Evolutionary conservation across 306 rosid genomes (phyloP).

Genomic region (Prunus dulcis): DNA sequence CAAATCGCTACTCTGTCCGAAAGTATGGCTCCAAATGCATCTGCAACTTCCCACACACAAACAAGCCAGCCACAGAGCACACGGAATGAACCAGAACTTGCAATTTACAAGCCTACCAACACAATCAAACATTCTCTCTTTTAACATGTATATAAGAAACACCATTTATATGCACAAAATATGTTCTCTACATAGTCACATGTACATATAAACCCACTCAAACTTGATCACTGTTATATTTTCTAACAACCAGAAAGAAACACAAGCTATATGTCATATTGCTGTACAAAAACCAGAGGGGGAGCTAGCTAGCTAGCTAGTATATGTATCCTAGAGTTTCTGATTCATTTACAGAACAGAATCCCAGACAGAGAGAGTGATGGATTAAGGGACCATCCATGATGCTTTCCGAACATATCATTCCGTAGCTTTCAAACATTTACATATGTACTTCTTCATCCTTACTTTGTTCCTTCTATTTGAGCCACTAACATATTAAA

Average conservation of each 20-base stretch:
- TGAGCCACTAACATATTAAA: neutral
- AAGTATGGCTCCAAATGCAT: no score
- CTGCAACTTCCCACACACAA: no score
- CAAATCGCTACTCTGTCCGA: no score
- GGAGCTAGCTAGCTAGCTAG: neutral
- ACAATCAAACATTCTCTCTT: neutral
- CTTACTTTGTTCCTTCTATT: neutral
- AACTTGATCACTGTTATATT: neutral
- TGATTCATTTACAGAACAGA: conserved; percentile 6
- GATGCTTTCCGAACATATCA: neutral
- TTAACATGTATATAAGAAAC: neutral
- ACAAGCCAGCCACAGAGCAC: no score
- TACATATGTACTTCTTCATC: neutral
- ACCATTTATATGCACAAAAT: conserved; percentile 6
- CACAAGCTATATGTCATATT: neutral
- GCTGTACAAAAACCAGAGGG: conserved; percentile 1
- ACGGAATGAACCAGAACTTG: neutral
- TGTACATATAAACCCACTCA: neutral
- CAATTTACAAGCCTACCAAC: neutral
- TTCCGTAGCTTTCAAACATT: neutral
- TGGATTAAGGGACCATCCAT: neutral
- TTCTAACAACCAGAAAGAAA: neutral
- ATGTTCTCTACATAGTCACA: neutral
- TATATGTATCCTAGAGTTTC: conserved; percentile 4
- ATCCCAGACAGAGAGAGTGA: neutral